phyloP scores from a whole-genome alignment of 257 asterid genomes.

The Solanum raphanifolium region DNA sequence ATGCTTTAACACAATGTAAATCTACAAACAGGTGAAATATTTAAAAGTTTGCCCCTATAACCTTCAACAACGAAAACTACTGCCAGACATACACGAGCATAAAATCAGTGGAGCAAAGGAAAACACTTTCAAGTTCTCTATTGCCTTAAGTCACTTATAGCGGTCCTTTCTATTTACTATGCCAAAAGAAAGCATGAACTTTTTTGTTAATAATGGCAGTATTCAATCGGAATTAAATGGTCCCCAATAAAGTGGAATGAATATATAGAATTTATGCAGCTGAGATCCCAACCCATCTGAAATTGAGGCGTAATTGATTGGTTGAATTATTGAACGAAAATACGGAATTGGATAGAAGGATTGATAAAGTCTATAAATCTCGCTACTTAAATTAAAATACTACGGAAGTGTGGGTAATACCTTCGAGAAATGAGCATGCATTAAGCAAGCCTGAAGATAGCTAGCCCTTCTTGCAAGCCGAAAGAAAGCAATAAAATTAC shows the following conservation, averaged over 20 bases:
- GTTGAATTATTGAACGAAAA: background rate
- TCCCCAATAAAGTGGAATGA: background rate
- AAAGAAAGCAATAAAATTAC: constrained; percentile 90
- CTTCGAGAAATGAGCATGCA: constrained; percentile 99
- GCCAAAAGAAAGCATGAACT: background rate
- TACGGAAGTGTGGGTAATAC: constrained; percentile 27
- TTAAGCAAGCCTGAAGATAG: constrained; percentile 92
- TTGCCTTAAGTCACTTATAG: background rate
- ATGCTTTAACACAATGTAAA: background rate
- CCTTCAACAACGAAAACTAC: background rate
- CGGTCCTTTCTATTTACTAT: background rate
- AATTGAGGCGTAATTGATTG: background rate
- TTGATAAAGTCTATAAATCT: background rate
- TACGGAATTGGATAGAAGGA: background rate
- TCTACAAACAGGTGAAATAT: background rate
- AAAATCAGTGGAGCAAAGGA: background rate
- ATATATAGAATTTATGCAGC: background rate
- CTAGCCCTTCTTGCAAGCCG: constrained; percentile 88
- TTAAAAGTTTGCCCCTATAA: background rate
- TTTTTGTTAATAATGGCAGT: background rate
- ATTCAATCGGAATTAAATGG: background rate
- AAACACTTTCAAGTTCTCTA: background rate
- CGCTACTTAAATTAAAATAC: background rate
- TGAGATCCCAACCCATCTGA: background rate
- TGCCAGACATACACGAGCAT: background rate